Percentiles rank a stretch among this genome's conserved stretches.
Conservation (phyloP, 495 filamentous ascomycete genomes). For the Hyaloscypha finlandica region DNA sequence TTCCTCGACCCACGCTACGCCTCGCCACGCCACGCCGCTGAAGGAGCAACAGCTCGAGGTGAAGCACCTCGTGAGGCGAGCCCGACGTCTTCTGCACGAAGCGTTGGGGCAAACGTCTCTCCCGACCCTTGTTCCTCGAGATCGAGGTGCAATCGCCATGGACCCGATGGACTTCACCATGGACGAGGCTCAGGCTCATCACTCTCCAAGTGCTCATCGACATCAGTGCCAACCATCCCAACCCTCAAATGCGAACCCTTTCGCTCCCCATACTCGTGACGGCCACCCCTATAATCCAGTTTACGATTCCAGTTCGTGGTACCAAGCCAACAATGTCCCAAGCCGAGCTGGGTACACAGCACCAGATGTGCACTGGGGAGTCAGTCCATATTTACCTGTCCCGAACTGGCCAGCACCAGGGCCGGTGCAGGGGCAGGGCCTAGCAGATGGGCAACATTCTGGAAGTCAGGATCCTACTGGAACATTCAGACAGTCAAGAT, state of each 20-base stretch:
- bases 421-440: not conserved
- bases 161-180: conserved; percentile 31
- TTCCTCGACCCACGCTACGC: not conserved
- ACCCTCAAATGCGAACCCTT: conserved; percentile 12
- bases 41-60: not conserved
- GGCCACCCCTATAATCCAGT: conserved; percentile 30
- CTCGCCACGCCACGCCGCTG: conserved; percentile 1
- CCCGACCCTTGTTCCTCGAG: not conserved
- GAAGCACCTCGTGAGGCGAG: conserved; percentile 9
- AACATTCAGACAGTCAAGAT: conserved; percentile 2
- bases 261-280: conserved; percentile 18
- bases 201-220: conserved; percentile 1
- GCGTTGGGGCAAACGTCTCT: conserved; percentile 13
- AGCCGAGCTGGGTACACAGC: conserved; percentile 11
- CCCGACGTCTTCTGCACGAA: conserved; percentile 17
- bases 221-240: conserved; percentile 25
- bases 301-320: conserved; percentile 25
- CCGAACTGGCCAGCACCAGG: conserved; percentile 5
- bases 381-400: conserved; percentile 8
- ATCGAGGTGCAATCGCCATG: conserved; percentile 8
- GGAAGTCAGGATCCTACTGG: conserved; percentile 5
- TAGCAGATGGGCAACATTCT: not conserved
- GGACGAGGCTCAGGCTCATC: conserved; percentile 19
- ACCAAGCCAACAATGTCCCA: conserved; percentile 9
- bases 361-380: conserved; percentile 17